Evolutionary conservation across 164 flowering plant species (phyloP).

Genomic region (Sextonia rubra): DNA sequence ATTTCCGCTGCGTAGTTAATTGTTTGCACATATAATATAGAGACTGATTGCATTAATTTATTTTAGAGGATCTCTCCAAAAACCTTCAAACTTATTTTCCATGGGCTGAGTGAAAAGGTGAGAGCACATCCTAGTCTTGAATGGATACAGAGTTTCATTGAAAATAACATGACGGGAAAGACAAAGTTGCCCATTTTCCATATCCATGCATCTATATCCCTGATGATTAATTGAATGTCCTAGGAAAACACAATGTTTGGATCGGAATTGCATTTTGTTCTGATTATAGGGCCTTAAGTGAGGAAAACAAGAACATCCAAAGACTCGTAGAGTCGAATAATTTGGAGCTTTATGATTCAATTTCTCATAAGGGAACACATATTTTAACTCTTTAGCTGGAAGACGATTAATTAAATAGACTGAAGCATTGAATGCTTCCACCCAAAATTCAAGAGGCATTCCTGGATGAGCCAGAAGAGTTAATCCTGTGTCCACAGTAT

Average conservation of each 20-base stretch:
- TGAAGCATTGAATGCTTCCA: background rate
- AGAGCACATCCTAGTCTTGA: background rate
- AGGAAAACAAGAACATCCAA: background rate
- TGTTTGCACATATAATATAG: no score
- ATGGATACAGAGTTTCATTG: background rate
- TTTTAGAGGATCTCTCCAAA: no score
- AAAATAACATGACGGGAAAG: constrained; percentile 1
- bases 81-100: background rate
- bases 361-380: background rate
- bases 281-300: background rate
- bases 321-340: background rate
- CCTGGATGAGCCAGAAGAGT: background rate
- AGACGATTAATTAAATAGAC: background rate
- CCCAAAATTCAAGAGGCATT: background rate
- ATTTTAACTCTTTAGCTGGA: background rate
- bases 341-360: background rate
- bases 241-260: background rate
- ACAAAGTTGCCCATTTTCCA: background rate
- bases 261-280: background rate
- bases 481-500: no score
- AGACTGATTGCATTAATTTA: no score
- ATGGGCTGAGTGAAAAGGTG: background rate
- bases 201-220: background rate
- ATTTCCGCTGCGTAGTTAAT: no score
- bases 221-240: background rate